These are phyloP conservation scores for Buddleja alternifolia DNA, from an alignment of 257 asterid genomes.

Conservation along the genomic window DNA sequence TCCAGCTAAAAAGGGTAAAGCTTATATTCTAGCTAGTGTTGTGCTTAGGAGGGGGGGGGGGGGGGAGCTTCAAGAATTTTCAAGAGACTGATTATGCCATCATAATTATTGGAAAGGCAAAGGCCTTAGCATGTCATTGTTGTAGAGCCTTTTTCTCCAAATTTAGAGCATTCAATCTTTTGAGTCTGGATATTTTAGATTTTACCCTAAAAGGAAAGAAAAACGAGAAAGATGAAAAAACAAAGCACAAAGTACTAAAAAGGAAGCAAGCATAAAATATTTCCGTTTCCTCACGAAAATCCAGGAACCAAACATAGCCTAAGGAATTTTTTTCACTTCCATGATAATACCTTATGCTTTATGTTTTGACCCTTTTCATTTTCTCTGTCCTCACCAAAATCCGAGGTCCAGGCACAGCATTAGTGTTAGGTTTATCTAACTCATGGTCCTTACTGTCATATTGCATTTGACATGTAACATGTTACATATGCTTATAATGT, in stretches of 20 bases:
- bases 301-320: no score
- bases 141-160: neutral
- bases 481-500: constrained; percentile 14
- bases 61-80: constrained; percentile 14
- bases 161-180: neutral
- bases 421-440: constrained; percentile 18
- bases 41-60: neutral
- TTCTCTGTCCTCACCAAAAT: no score
- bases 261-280: no score
- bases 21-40: neutral
- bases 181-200: constrained; percentile 14
- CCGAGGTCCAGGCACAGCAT: no score
- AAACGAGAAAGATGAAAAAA: no score
- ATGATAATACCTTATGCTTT: no score
- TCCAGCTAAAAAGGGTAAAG: neutral
- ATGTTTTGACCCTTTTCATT: no score
- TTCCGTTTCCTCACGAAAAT: no score
- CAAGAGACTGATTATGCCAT: neutral
- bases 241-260: no score
- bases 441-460: constrained; percentile 16
- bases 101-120: neutral
- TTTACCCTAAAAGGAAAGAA: no score
- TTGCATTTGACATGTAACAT: constrained; percentile 1
- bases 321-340: no score
- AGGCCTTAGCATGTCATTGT: constrained; percentile 1